These are phyloP conservation scores for Populus trichocarpa DNA, from an alignment of 441 rosid species.

Conservation along the genomic window DNA sequence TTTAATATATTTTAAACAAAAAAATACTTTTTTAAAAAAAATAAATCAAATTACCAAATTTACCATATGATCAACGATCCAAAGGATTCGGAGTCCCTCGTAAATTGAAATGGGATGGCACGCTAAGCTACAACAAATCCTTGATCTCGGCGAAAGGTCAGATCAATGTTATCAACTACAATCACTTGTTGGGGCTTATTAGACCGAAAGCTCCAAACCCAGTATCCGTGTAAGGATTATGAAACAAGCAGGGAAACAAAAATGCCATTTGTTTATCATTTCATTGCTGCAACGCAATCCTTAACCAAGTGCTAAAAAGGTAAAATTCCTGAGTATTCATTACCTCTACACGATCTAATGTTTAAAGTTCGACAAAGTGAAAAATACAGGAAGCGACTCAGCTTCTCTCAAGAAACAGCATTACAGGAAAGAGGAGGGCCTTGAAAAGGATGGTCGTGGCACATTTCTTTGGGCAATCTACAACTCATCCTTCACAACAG, in stretches of 20 bases:
- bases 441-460: neutral
- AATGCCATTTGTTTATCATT: neutral
- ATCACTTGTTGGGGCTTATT: neutral
- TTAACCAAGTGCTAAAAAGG: neutral
- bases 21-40: too few species aligned
- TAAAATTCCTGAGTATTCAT: neutral
- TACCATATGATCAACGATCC: too few species aligned
- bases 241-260: neutral
- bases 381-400: constrained; percentile 15
- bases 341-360: constrained; percentile 11
- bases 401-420: constrained; percentile 6
- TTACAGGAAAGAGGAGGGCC: neutral
- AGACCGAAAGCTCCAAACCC: neutral
- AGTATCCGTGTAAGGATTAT: neutral
- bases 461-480: constrained; percentile 19
- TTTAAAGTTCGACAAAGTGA: neutral
- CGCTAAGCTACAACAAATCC: neutral
- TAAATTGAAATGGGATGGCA: neutral
- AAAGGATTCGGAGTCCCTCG: too few species aligned
- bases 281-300: neutral
- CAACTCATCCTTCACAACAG: constrained; percentile 52
- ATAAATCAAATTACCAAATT: too few species aligned
- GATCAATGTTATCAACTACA: neutral
- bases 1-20: too few species aligned
- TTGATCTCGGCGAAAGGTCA: neutral